phyloP scores from a whole-genome alignment of 2,329 filamentous ascomycete genomes.

The Aureobasidium pullulans region DNA sequence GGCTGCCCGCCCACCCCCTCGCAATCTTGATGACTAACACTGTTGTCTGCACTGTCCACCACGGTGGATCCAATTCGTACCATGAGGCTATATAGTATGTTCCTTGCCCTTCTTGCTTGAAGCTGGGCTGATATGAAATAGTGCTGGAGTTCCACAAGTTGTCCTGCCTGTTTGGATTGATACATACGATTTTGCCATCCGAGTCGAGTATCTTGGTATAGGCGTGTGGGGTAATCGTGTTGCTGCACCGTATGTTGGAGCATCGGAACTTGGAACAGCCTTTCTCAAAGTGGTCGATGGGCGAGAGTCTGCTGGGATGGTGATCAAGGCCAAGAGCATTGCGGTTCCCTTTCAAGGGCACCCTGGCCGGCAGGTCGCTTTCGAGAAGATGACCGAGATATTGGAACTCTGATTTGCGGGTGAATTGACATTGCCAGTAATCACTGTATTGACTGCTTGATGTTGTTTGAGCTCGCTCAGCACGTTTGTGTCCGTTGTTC shows the following conservation, averaged over 20 bases:
- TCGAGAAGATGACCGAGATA: not conserved
- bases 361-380: not conserved
- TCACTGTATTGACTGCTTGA: no score
- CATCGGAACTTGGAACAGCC: not conserved
- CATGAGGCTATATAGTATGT: slow-evolving; percentile 10
- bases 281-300: slow-evolving; percentile 2
- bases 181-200: slow-evolving; percentile 12
- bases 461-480: no score
- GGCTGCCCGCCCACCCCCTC: slow-evolving; percentile 6
- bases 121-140: not conserved
- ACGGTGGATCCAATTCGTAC: slow-evolving; percentile 12
- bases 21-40: not conserved
- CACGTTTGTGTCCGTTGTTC: no score
- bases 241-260: not conserved
- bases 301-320: not conserved
- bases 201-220: slow-evolving; percentile 7
- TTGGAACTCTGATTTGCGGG: not conserved
- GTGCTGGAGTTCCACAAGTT: slow-evolving; percentile 10
- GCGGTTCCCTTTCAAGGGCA: not conserved
- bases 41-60: slow-evolving; percentile 10
- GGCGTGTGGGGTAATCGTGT: not conserved
- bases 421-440: not conserved
- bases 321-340: not conserved
- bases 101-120: no score
- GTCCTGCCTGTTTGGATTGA: slow-evolving; percentile 12